Conservation (phyloP, 495 filamentous ascomycete genomes). For the Lasiosphaeria ovina region DNA sequence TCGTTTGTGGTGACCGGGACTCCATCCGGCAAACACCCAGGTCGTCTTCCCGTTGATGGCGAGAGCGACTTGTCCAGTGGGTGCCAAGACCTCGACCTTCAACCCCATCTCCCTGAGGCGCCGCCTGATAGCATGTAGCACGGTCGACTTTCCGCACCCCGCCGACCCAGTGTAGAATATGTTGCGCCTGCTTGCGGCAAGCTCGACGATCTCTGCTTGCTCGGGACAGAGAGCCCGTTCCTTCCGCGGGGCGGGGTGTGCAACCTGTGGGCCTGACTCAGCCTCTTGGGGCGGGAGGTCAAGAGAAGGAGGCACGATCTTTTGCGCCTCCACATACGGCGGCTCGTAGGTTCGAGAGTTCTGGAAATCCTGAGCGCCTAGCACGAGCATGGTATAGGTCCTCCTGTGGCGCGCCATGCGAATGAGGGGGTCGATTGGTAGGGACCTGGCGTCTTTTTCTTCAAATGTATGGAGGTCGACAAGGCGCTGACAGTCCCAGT, state of each 20-base stretch:
- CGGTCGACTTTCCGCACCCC: slow-evolving; percentile 59
- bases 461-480: not conserved
- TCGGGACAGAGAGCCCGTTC: slow-evolving; percentile 40
- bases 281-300: not conserved
- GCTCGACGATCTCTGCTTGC: slow-evolving; percentile 47
- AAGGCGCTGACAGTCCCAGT: slow-evolving; percentile 9
- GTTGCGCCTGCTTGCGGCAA: slow-evolving; percentile 49
- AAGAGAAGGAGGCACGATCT: not conserved
- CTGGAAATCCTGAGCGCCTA: not conserved
- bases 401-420: not conserved
- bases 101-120: slow-evolving; percentile 32
- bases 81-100: slow-evolving; percentile 52
- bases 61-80: slow-evolving; percentile 56
- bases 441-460: not conserved
- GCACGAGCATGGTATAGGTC: not conserved
- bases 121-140: slow-evolving; percentile 48
- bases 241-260: not conserved
- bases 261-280: not conserved
- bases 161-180: slow-evolving; percentile 64
- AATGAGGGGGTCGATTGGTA: not conserved
- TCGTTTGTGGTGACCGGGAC: slow-evolving; percentile 31
- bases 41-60: slow-evolving; percentile 53
- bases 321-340: not conserved
- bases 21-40: slow-evolving; percentile 56
- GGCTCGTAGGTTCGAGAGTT: not conserved